A percentile compares a stretch with the other conserved stretches of the same genome.
These are phyloP conservation scores for Macrolepiota fuliginosa DNA, from an alignment of 768 basidiomycete genomes.

Conservation along the genomic window DNA sequence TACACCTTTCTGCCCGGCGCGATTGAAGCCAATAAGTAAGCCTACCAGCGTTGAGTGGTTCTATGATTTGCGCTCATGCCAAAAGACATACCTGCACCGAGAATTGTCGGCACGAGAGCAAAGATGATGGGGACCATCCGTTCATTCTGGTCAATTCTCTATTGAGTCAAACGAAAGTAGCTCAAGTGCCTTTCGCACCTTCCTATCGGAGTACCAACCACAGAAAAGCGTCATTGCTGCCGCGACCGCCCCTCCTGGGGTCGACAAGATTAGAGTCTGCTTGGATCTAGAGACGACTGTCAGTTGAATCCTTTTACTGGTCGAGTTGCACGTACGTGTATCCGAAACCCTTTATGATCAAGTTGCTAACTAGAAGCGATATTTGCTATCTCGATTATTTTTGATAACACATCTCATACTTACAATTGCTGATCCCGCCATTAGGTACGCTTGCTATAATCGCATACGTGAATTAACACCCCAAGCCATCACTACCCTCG, in stretches of 20 bases:
- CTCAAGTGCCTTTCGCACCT: slow-evolving; percentile 29
- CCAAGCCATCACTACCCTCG: background rate
- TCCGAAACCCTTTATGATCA: slow-evolving; percentile 62
- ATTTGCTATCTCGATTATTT: background rate
- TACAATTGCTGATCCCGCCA: slow-evolving; percentile 62
- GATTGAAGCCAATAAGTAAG: slow-evolving; percentile 53
- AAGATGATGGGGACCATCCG: slow-evolving; percentile 62
- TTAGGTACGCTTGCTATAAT: slow-evolving; percentile 61
- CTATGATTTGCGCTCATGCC: background rate
- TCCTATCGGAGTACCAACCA: slow-evolving; percentile 67
- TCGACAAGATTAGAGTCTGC: slow-evolving; percentile 58
- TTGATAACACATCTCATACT: slow-evolving; percentile 17
- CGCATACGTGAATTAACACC: slow-evolving; percentile 9
- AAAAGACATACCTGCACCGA: slow-evolving; percentile 44
- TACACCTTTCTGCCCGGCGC: slow-evolving; percentile 44
- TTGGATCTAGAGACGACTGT: slow-evolving; percentile 36
- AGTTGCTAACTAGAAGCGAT: slow-evolving; percentile 46
- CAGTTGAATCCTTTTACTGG: background rate
- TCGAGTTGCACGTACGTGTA: slow-evolving; percentile 44
- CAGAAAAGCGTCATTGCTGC: slow-evolving; percentile 47
- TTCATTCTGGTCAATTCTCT: slow-evolving; percentile 35
- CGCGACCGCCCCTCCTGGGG: slow-evolving; percentile 52
- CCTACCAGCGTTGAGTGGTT: slow-evolving; percentile 23
- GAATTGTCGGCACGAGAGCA: slow-evolving; percentile 55
- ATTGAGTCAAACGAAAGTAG: background rate